These are phyloP conservation scores for Cyphellophora europaea DNA, from an alignment of 2,329 filamentous ascomycete species.

Conservation along the genomic window DNA sequence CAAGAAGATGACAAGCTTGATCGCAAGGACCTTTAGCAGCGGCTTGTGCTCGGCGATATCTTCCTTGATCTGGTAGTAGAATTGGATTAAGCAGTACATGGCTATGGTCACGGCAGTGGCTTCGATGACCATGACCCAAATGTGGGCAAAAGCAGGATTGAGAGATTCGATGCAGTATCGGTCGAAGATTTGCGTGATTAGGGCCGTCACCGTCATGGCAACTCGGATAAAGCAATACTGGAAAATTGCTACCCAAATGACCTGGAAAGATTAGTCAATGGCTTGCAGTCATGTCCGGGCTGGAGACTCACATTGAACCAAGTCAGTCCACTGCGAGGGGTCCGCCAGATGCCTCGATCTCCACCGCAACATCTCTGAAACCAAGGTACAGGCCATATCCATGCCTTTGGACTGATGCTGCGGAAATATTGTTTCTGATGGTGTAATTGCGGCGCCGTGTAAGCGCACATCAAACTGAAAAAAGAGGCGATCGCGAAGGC, in stretches of 20 bases:
- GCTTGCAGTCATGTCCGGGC: neutral
- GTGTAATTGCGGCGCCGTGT: slow-evolving; percentile 67
- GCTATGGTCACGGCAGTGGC: slow-evolving; percentile 65
- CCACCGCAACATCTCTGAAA: slow-evolving; percentile 62
- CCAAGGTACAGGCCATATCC: slow-evolving; percentile 67
- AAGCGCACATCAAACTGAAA: slow-evolving; percentile 73
- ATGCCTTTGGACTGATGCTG: slow-evolving; percentile 55
- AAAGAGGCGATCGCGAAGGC: slow-evolving; percentile 82
- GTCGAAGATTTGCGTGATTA: slow-evolving; percentile 59
- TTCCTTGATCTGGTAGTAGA: slow-evolving; percentile 66
- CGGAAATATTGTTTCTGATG: slow-evolving; percentile 76
- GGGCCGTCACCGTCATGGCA: slow-evolving; percentile 67
- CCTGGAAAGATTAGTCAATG: slow-evolving; percentile 27
- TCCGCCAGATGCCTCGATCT: slow-evolving; percentile 59
- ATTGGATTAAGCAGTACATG: slow-evolving; percentile 84
- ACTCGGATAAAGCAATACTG: slow-evolving; percentile 80
- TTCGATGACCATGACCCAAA: slow-evolving; percentile 70
- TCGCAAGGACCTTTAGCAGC: slow-evolving; percentile 72
- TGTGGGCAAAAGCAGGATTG: slow-evolving; percentile 68
- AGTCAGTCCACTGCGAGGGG: slow-evolving; percentile 70
- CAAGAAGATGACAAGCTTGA: slow-evolving; percentile 86
- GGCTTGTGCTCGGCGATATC: slow-evolving; percentile 61
- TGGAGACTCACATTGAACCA: slow-evolving; percentile 65
- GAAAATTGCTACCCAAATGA: slow-evolving; percentile 73
- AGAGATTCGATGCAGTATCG: slow-evolving; percentile 72